Base-by-base conservation (phyloP, 768 basidiomycete genomes). In the Mycena epipterygia region DNA sequence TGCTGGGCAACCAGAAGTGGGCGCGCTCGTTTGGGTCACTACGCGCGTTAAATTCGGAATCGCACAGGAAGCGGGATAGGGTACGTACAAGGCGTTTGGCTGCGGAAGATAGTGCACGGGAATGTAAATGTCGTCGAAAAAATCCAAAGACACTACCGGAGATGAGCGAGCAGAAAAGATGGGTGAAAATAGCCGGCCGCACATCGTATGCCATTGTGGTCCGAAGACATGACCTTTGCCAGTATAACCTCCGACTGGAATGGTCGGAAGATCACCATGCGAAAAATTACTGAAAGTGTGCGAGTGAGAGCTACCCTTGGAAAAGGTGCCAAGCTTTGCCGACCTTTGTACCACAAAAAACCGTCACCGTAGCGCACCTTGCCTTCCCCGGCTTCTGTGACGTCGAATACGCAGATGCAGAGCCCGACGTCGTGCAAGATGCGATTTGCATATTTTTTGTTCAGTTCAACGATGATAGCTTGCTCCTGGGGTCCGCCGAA, bases 341-440 rank as follows among this genome's bases (percentile, higher is more conserved):
- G 59, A 97, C 97, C 89, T 87, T 94, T 95, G 78, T 99, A 96
- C 93, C 96, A 99, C 76, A 97, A 83, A 77, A 91, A 91, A 0
- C 97, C 97, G 80, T 99, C 97, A 0, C 97, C 97, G 75, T 97
- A 98, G 39, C 96, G 87, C 6, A 99, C 91, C 71, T 93, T 96
- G 1, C 97, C 97, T 77, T 98, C 96, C 2, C 95, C 93, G 1
- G 91, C 93, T 72, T 95, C 89, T 0, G 91, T 83, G 44, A 99
- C 82, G 79, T 99, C 97, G 70, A 96, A 98, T 0, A 96, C 89
- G 68, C 92, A 95, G 60, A 99, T 88, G 72, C 95, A 97, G 27
- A 99, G 88, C 1, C 97, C 97, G 65, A 97, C 91, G 64, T 96
- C 93, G 76, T 96, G 94, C 21, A 98, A 82, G 52, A 97, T 90